Percentiles rank a stretch among this genome's conserved stretches.
Conservation (phyloP, 805 yeast species). For the Candida montana region DNA sequence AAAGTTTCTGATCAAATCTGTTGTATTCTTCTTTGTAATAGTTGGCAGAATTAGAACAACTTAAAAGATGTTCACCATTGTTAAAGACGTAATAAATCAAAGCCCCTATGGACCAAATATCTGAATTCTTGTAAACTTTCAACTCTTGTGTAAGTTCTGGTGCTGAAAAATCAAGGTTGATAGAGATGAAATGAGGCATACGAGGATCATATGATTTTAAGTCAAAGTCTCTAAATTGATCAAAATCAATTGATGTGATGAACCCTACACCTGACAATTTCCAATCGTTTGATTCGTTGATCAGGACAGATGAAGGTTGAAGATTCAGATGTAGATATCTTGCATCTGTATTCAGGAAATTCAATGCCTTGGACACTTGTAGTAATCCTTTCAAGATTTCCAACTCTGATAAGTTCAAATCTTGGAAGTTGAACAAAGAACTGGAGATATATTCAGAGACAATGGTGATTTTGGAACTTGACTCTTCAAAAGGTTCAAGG, state of each 20-base stretch:
- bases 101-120: slow-evolving; percentile 80
- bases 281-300: slow-evolving; percentile 91
- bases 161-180: slow-evolving; percentile 70
- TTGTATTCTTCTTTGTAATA: slow-evolving; percentile 56
- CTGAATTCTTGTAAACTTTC: slow-evolving; percentile 61
- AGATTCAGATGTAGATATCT: slow-evolving; percentile 71
- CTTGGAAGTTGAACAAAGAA: slow-evolving; percentile 40
- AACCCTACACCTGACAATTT: slow-evolving; percentile 74
- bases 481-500: slow-evolving; percentile 86
- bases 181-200: slow-evolving; percentile 64
- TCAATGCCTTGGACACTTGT: slow-evolving; percentile 71
- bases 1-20: slow-evolving; percentile 42
- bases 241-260: slow-evolving; percentile 36
- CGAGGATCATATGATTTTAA: slow-evolving; percentile 71
- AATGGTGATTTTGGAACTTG: slow-evolving; percentile 68
- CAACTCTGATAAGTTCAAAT: slow-evolving; percentile 35
- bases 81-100: slow-evolving; percentile 68
- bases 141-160: slow-evolving; percentile 77
- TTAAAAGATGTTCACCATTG: slow-evolving; percentile 37
- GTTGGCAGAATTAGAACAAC: slow-evolving; percentile 48
- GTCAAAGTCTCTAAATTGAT: slow-evolving; percentile 48
- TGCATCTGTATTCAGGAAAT: slow-evolving; percentile 76
- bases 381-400: slow-evolving; percentile 78
- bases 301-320: slow-evolving; percentile 69
- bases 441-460: slow-evolving; percentile 77